Percentiles rank a stretch among this genome's conserved stretches.
Conservation (phyloP, 257 asterid genomes). For the Solanum microdontum region DNA sequence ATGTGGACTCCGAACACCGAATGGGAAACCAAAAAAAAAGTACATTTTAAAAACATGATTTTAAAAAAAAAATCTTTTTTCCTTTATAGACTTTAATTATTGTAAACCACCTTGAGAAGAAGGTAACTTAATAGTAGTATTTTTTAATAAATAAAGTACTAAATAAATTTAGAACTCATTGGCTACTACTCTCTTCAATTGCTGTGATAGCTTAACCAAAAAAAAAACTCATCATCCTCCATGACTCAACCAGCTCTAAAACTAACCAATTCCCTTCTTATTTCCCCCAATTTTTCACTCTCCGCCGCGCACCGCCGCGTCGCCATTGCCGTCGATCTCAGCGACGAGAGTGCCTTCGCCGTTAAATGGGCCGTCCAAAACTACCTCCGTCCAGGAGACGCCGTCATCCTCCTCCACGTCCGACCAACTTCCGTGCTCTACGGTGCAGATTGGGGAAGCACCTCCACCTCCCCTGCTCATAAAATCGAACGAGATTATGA, state of each 20-base stretch:
- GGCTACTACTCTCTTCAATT: not conserved
- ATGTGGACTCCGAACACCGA: no score
- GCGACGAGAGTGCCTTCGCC: conserved; percentile 50
- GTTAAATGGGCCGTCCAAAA: conserved; percentile 43
- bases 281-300: conserved; percentile 5
- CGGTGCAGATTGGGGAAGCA: conserved; percentile 49
- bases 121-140: not conserved
- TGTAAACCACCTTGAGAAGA: not conserved
- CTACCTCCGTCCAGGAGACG: conserved; percentile 44
- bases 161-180: not conserved
- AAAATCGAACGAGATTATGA: conserved; percentile 23
- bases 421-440: conserved; percentile 33
- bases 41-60: no score
- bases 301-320: conserved; percentile 32
- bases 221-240: not conserved
- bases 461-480: conserved; percentile 9
- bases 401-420: conserved; percentile 42
- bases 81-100: not conserved
- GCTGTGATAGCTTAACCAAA: not conserved
- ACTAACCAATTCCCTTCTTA: not conserved
- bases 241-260: not conserved
- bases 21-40: no score
- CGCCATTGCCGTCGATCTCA: conserved; percentile 48
- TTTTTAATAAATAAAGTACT: not conserved
- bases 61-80: no score